phyloP scores from a whole-genome alignment of 768 basidiomycete genomes.

The Mrakia hoshinonis region DNA sequence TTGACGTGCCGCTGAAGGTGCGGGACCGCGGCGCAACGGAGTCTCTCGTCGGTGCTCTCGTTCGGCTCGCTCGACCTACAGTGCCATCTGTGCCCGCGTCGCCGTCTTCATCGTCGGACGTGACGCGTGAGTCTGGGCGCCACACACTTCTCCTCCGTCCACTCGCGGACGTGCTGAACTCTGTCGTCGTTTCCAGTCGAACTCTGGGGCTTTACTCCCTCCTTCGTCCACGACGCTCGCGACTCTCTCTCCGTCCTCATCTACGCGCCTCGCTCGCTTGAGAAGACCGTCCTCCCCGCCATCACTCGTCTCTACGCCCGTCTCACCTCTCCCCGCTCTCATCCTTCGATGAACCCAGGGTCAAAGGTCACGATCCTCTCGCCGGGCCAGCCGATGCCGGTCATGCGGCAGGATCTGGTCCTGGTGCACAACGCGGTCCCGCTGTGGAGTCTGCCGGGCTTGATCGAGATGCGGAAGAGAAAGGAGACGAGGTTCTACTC shows the following conservation, averaged over 20 bases:
- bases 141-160: background rate
- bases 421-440: background rate
- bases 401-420: background rate
- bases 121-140: background rate
- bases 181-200: background rate
- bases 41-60: background rate
- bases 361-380: background rate
- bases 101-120: background rate
- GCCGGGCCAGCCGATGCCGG: background rate
- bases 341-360: too few species aligned
- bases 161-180: background rate
- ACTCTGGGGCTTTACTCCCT: background rate
- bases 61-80: background rate
- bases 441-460: background rate
- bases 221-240: background rate
- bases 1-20: background rate
- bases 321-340: too few species aligned
- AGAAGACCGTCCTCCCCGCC: background rate
- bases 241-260: background rate
- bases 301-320: too few species aligned
- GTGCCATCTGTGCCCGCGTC: too few species aligned
- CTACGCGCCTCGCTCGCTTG: background rate
- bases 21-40: background rate
- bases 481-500: background rate
- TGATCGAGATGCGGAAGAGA: background rate